Evolutionary conservation across 805 yeast genomes (phyloP), one percentile per base, ranked within the genome.

Genomic region (Priceomyces castillae): DNA sequence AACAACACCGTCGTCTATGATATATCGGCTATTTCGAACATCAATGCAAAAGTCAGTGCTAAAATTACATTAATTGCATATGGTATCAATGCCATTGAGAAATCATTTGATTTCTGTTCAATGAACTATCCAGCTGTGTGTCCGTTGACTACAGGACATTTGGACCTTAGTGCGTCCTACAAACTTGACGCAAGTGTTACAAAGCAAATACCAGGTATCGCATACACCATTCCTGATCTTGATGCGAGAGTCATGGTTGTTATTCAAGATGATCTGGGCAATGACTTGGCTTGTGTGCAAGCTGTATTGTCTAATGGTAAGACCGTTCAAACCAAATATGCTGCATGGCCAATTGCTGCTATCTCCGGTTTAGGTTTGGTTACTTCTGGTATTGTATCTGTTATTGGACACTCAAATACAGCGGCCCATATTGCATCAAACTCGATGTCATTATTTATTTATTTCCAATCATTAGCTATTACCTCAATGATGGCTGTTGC

Each of bases 341-440:
- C 94, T 2, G 78, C 95, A 4, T 92, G 99, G 99, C 96, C 96
- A 7, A 85, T 94, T 52, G 98, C 97, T 3, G 90, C 89, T 17
- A 77, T 94, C 34, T 80, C 97, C 2, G 95, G 96, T 39, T 62
- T 88, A 36, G 98, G 98, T 47, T 77, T 94, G 39, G 62, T 90
- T 37, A 84, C 95, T 3, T 86, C 97, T 1, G 96, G 96, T 18
- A 77, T 89, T 43, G 81, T 89, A 28, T 87, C 96, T 0, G 81
- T 90, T 33, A 74, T 85, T 51, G 97, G 98, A 9, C 94, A 90
- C 61, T 82, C 94, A 15, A 81, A 83, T 47, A 92, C 97, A 1
- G 96, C 99, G 2, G 90, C 97, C 2, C 98, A 94, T 61, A 90
- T 94, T 58, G 96, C 97, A n/a, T 86, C 97, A 15, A 94, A 94